Conservation (phyloP, 2,329 filamentous ascomycete genomes). For the Calcarisporium arbuscula region DNA sequence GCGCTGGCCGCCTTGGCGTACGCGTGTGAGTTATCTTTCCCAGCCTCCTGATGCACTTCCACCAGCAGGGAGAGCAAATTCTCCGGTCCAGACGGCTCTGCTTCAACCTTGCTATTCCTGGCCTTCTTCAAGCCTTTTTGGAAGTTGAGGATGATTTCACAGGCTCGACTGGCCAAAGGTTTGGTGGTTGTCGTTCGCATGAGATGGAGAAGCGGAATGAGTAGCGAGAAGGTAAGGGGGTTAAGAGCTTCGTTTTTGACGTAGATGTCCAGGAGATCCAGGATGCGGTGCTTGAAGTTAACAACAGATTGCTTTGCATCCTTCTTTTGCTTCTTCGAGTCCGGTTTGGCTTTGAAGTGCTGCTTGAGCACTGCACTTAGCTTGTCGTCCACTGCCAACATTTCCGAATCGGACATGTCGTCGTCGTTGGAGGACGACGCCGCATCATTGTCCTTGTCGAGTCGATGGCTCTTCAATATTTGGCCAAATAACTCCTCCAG, state of each 20-base stretch:
- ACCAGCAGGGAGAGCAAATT: conserved; percentile 53
- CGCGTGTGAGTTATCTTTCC: conserved; percentile 57
- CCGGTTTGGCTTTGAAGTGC: conserved; percentile 54
- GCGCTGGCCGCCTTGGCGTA: conserved; percentile 72
- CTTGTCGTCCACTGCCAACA: conserved; percentile 81
- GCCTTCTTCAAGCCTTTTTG: conserved; percentile 60
- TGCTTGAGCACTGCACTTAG: conserved; percentile 82
- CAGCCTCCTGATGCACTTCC: conserved; percentile 62
- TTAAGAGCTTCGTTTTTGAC: conserved; percentile 70
- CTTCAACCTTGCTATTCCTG: conserved; percentile 24
- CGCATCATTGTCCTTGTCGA: conserved; percentile 52
- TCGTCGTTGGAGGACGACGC: conserved; percentile 56
- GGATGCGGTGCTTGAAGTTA: conserved; percentile 90
- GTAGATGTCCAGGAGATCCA: conserved; percentile 83
- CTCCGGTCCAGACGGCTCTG: conserved; percentile 34
- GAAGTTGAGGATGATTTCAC: conserved; percentile 65
- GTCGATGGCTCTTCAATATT: conserved; percentile 65
- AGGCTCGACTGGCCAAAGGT: conserved; percentile 66
- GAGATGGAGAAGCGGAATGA: conserved; percentile 71
- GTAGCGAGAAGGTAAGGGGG: conserved; percentile 58
- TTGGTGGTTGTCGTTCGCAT: conserved; percentile 72
- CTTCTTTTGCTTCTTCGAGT: conserved; percentile 77
- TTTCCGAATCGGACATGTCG: conserved; percentile 94
- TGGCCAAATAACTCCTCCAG: conserved; percentile 71
- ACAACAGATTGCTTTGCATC: conserved; percentile 84